Evolutionary conservation across 805 yeast genomes (phyloP), one percentile per base, ranked within the genome.

Genomic region (Ogataea angusta): DNA sequence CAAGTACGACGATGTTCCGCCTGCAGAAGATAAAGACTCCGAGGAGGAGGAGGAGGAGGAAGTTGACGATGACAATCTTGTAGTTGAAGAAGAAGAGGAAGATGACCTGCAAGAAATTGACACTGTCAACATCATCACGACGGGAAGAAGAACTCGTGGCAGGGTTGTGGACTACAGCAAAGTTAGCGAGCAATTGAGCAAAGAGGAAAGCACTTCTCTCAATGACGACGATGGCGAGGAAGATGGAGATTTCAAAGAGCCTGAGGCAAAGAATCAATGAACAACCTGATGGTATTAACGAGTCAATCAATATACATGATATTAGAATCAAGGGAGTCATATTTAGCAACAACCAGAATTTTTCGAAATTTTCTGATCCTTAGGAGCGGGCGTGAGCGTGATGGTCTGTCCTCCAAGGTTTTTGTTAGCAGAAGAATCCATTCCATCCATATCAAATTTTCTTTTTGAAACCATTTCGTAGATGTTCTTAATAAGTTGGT

Each of bases 381-480:
- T 87, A 37, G 96, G 96, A 45, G 95, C 85, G 34, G 95, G 97
- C 4, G 97, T 87, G 63, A 91, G 81, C 47, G 86, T 78, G 62
- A 91, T 90, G 18, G 96, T 89, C 52, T 91, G 95, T 17, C 97
- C 96, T 33, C 85, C 78, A 19, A 58, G 47, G 42, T 91, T 89
- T 57, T 76, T 80, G 49, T 47, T 48, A 29, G 46, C 49, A 13
- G 40, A 40, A 6, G 53, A 25, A 37, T 75, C 78, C 51, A 73
- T 72, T 54, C 86, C 95, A 48, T 85, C 85, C 60, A 87, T 76
- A 60, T 91, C 95, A 47, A 88, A 82, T 68, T 88, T 95, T 66
- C 89, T 95, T 63, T 90, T 85, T 47, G 91, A 77, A 56, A 91
- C 85, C 95, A 88, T 84, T 60, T 91, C 95, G 66, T 89, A 90